Base-by-base conservation (phyloP, 768 basidiomycete species). In the Mycena albidolilacea region DNA sequence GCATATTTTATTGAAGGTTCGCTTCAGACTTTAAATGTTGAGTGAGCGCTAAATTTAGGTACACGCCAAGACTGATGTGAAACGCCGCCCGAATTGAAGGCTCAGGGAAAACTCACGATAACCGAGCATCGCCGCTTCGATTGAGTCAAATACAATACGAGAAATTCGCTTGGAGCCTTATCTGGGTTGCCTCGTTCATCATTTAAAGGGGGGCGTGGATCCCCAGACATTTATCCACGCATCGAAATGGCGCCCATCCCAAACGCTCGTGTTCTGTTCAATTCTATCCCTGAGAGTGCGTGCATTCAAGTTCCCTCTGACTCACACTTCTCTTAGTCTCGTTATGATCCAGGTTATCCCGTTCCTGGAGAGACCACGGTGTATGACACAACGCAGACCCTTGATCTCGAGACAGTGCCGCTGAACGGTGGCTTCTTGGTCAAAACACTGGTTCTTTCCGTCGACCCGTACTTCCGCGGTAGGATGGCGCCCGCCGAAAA, bases 361-460 rank as follows among this genome's bases (percentile, higher is more conserved):
- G 80, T 83, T 43, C 85, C 84, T 0, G 87, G 87, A 35, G 83
- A 86, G 74, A 87, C 87, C 8, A 84, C 84, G 3, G 73, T 85
- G 1, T 83, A 87, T 69, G 88, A 90, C 70, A 79, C 69, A 6
- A 84, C 81, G 0, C 78, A 84, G 64, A 85, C 81, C 0, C 90
- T 91, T 73, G 90, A 91, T 70, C 73, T 85, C 15, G 86, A 89
- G n/a, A 84, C 75, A 30, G 84, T 84, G 1, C 78, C 84, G 1
- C 77, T 89, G 43, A 77, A 87, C n/a, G 86, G 87, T 0, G 87
- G 87, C 0, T 77, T 89, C 67, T 75, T 91, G 3, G 54, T 89
- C 73, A 91, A 90, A 77, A 84, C 84, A 0, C 82, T 91, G 11
- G 83, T 82, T 1, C 74, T 87, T 7, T 84, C 85, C 0, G 75